Conservation (phyloP, 2,329 filamentous ascomycete genomes). For the Teratosphaeria nubilosa region DNA sequence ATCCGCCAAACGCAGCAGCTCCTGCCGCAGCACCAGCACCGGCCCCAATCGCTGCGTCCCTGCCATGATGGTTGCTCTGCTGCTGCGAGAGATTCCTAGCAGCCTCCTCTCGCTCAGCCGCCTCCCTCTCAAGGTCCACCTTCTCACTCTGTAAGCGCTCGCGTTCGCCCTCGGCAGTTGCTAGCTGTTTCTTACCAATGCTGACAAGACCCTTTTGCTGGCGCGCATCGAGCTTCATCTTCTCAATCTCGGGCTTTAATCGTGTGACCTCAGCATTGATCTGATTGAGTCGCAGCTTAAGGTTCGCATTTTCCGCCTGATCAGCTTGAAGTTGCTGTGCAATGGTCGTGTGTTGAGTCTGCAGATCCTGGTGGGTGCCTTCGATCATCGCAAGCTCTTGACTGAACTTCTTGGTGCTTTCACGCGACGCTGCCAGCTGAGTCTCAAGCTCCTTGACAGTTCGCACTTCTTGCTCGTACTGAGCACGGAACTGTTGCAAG, state of each 20-base stretch:
- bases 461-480: constrained; percentile 90
- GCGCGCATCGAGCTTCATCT: constrained; percentile 79
- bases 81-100: constrained; percentile 9
- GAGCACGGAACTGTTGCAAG: constrained; percentile 69
- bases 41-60: constrained; percentile 5
- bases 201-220: constrained; percentile 94
- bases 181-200: constrained; percentile 96
- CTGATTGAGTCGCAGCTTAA: constrained; percentile 80
- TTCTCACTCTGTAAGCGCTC: constrained; percentile 79
- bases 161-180: constrained; percentile 77
- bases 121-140: constrained; percentile 54
- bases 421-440: constrained; percentile 62
- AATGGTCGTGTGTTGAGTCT: constrained; percentile 71
- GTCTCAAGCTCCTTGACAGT: constrained; percentile 78
- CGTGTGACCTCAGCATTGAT: constrained; percentile 74
- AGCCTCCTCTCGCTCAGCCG: constrained; percentile 13
- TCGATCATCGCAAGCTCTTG: constrained; percentile 77
- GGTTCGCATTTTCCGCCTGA: constrained; percentile 71
- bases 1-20: constrained; percentile 8
- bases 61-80: constrained; percentile 2
- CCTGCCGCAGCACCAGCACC: constrained; percentile 5
- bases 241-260: constrained; percentile 84
- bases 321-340: constrained; percentile 68
- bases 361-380: constrained; percentile 67
- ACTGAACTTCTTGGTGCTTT: constrained; percentile 75